Evolutionary conservation across 768 basidiomycete species (phyloP), one percentile per base, ranked within the genome.

Genomic region (Sarcodon sp.): DNA sequence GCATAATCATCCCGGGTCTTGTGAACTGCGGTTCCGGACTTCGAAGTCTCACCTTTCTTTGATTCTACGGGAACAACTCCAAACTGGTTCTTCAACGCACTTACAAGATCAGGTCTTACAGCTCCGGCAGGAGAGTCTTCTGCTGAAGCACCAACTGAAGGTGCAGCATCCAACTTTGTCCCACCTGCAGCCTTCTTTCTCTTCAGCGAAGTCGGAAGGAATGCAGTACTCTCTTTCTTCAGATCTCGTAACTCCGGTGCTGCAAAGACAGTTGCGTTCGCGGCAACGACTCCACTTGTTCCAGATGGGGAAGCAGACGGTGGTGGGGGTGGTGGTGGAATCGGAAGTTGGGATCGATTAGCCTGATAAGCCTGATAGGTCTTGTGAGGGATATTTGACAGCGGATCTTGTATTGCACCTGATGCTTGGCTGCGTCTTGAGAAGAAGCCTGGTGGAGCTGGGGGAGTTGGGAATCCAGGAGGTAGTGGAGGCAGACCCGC

Each of bases 191-290:
- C 53, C 51, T 74, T 83, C 64, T 85, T 91, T 43, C 87, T 77
- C 63, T 88, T 89, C 46, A 94, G 65, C 3, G 84, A 71, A 1
- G 81, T 61, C 3, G 96, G 96, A 4, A 97, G 78, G 57, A 99
- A 98, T 0, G 87, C 79, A 0, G 90, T 94, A 7, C 87, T 85
- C 62, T 99, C 96, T 64, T 90, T 92, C 68, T 92, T 90, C 51
- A 98, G 70, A 64, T 99, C 90, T 11, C 94, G 85, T 45, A 99
- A 64, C 59, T 90, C 74, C 4, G 96, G 90, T 41, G 71, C 89
- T 2, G 92, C 91, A 16, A 77, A 82, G 46, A 97, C 80, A 2
- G 77, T 85, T 1, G 87, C 89, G 6, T 75, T 66, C 1, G 69
- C 69, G 12, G 70, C 51, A 39, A 64, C 66, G 8, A 70, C 63